Evolutionary conservation across 169 alveolate species (phyloP).

Genomic region (Plasmodium reichenowi): DNA sequence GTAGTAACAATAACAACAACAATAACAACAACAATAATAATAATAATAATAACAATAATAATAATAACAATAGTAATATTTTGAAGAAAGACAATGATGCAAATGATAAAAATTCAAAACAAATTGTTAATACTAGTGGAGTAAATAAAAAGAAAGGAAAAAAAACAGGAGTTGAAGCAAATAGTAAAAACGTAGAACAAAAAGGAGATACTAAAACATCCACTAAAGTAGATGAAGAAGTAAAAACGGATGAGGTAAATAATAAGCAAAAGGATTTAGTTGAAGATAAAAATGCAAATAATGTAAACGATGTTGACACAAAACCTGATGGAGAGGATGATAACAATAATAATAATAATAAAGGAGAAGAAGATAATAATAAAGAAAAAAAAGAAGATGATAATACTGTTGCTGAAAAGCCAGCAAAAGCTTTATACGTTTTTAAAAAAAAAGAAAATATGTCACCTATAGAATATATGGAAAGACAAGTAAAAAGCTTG

Average conservation of each 20-base stretch:
- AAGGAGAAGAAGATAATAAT: neutral
- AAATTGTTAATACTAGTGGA: neutral
- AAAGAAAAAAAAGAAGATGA: neutral
- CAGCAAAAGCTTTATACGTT: slow-evolving; percentile 59
- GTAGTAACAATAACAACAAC: slow-evolving; percentile 1
- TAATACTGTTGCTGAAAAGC: slow-evolving; percentile 25
- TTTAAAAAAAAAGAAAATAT: slow-evolving; percentile 77
- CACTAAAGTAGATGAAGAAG: neutral
- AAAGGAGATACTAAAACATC: neutral
- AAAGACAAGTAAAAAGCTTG: slow-evolving; percentile 88
- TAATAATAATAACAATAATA: slow-evolving; percentile 3
- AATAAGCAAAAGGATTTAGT: neutral
- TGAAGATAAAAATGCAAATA: slow-evolving; percentile 15
- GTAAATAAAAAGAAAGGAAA: slow-evolving; percentile 29
- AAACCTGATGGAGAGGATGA: slow-evolving; percentile 17
- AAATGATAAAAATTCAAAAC: slow-evolving; percentile 2
- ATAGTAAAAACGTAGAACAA: slow-evolving; percentile 13
- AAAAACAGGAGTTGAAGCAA: slow-evolving; percentile 18
- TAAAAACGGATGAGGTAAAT: neutral
- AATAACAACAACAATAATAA: neutral
- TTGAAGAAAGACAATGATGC: neutral
- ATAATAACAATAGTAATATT: neutral
- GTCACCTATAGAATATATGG: slow-evolving; percentile 84
- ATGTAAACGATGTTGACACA: neutral
- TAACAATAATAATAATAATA: neutral